Percentiles rank a stretch among this genome's conserved stretches.
Evolutionary conservation across 768 basidiomycete genomes (phyloP).

Genomic region (Mrakia gelida): DNA sequence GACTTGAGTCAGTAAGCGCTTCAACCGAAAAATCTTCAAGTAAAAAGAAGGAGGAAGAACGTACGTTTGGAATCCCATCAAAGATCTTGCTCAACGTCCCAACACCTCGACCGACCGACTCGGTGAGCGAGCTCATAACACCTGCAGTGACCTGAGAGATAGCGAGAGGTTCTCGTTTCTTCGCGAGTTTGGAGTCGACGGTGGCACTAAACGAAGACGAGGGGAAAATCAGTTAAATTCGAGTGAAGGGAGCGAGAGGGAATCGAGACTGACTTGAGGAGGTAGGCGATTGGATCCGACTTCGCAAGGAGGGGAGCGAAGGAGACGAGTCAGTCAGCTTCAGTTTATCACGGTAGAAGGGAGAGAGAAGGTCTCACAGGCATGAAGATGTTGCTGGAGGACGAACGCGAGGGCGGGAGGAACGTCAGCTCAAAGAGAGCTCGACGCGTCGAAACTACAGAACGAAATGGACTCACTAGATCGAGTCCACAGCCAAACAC

Average conservation of each 20-base stretch:
- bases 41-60: constrained; percentile 31
- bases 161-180: constrained; percentile 38
- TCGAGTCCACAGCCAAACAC: constrained; percentile 48
- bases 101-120: constrained; percentile 35
- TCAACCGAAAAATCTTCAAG: constrained; percentile 23
- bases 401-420: background rate
- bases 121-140: constrained; percentile 44
- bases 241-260: background rate
- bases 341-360: background rate
- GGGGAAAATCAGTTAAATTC: background rate
- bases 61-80: constrained; percentile 20
- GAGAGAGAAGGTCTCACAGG: constrained; percentile 16
- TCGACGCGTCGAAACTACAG: background rate
- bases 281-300: constrained; percentile 49
- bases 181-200: constrained; percentile 45
- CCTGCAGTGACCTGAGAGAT: constrained; percentile 44
- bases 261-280: constrained; percentile 40
- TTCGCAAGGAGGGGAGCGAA: background rate
- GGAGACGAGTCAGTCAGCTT: background rate
- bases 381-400: constrained; percentile 46
- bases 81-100: constrained; percentile 25
- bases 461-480: constrained; percentile 39
- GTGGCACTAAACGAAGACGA: constrained; percentile 37
- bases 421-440: background rate
- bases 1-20: constrained; percentile 39